Evolutionary conservation across 1,284 basidiomycete species (phyloP).

Genomic region (Malassezia furfur): DNA sequence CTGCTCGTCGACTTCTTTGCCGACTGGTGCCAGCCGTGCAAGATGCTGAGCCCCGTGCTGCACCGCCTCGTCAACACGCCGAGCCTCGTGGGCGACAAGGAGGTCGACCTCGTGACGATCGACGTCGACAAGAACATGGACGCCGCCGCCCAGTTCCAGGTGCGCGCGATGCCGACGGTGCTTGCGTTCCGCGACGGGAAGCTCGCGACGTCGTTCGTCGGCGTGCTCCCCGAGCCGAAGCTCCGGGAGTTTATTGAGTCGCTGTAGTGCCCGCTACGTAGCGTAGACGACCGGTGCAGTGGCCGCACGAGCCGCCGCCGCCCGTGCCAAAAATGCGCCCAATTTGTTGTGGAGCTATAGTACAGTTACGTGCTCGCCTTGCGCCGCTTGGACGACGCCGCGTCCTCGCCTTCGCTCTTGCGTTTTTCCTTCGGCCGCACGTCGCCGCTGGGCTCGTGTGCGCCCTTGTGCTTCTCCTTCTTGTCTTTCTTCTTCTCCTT

Average conservation of each 20-base stretch:
- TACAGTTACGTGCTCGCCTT: background rate
- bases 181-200: constrained; percentile 29
- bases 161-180: constrained; percentile 34
- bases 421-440: too few species aligned
- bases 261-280: constrained; percentile 2
- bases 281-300: too few species aligned
- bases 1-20: constrained; percentile 36
- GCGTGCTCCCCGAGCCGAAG: constrained; percentile 30
- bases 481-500: background rate
- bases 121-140: constrained; percentile 30
- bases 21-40: constrained; percentile 37
- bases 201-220: constrained; percentile 26
- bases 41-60: constrained; percentile 30
- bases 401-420: background rate
- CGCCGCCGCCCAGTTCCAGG: constrained; percentile 24
- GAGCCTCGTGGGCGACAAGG: constrained; percentile 18
- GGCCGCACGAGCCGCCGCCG: too few species aligned
- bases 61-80: constrained; percentile 23
- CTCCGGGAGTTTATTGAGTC: constrained; percentile 29
- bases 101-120: constrained; percentile 27
- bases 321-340: too few species aligned
- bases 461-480: background rate
- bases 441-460: too few species aligned
- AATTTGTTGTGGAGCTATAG: background rate
- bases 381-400: background rate